Conservation (phyloP, 306 rosid species). For the Clitoria ternatea region DNA sequence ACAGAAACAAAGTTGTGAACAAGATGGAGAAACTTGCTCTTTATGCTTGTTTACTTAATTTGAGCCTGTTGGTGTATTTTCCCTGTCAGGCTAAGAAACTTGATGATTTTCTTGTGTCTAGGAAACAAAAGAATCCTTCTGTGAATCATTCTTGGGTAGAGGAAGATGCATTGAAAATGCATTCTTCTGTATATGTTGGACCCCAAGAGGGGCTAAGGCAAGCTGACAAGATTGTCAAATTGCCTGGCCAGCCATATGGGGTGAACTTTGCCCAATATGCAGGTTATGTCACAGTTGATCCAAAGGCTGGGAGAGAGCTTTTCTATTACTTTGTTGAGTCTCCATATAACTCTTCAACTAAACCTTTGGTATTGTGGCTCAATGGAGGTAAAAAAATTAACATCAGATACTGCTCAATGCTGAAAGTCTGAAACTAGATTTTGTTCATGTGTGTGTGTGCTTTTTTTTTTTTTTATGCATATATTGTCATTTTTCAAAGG, state of each 20-base stretch:
- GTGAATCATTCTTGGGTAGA: slow-evolving; percentile 11
- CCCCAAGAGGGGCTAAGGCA: slow-evolving; percentile 28
- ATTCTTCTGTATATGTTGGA: slow-evolving; percentile 12
- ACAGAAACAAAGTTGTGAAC: not conserved
- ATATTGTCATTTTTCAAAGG: too few relatives aligned
- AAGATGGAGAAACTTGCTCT: slow-evolving; percentile 24
- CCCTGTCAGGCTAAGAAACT: slow-evolving; percentile 35
- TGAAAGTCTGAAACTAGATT: too few relatives aligned
- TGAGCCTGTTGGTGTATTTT: slow-evolving; percentile 22
- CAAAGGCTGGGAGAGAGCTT: slow-evolving; percentile 38
- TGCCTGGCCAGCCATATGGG: slow-evolving; percentile 59
- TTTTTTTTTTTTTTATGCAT: too few relatives aligned
- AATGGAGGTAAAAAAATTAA: slow-evolving; percentile 55
- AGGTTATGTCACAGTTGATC: slow-evolving; percentile 55
- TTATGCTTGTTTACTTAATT: slow-evolving; percentile 25
- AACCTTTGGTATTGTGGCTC: slow-evolving; percentile 56
- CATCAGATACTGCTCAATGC: not conserved
- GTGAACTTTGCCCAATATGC: slow-evolving; percentile 54
- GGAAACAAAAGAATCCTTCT: slow-evolving; percentile 24
- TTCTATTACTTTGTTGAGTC: slow-evolving; percentile 67
- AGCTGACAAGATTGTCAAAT: slow-evolving; percentile 41
- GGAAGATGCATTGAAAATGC: not conserved
- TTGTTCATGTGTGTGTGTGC: too few relatives aligned
- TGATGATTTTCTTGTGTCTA: slow-evolving; percentile 27
- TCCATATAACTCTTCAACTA: slow-evolving; percentile 30